Evolutionary conservation across 1,284 basidiomycete species (phyloP), one percentile per base, ranked within the genome.

Genomic region (Sporisorium exsertum): DNA sequence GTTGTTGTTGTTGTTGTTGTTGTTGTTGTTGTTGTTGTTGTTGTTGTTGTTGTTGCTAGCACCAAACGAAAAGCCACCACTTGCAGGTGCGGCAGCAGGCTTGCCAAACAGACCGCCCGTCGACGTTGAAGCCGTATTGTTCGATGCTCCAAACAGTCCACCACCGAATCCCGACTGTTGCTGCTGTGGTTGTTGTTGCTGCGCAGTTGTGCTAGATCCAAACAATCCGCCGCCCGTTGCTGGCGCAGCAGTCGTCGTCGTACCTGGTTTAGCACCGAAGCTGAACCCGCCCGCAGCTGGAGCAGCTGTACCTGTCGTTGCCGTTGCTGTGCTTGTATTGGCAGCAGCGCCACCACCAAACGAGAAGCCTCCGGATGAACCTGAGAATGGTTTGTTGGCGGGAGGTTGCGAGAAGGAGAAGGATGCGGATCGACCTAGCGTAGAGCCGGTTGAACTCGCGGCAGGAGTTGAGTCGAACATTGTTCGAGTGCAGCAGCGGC

Each of bases 321-420:
- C n/a, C 8, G 66, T 22, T 10, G 75, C 49, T 53, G 65, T 27
- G 43, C 54, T 61, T 0, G 62, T 58, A 9, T 54, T 42, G 3
- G 64, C 27, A 15, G 55, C 46, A 0, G 65, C 58, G 12, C 42
- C 59, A 5, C 64, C 63, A 22, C 71, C 75, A 32, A 77, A 71
- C 18, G 71, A 64, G 50, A 77, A 77, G 42, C 64, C 71, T 32
- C 75, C 71, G 18, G 67, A 62, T 16, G 71, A 64, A n/a, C 75
- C 75, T 5, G 71, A 64, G 62, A 77, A 77, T 1, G 75, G 75
- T 33, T 74, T 73, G 56, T 64, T 71, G 5, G 75, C 71, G 13
- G 75, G 75, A 2, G 66, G 75, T 51, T 77, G 75, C 1, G 75
- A 77, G 55, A 77, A 77, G 53, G 67, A 71, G 58, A 77, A 77